A percentile compares a stretch with the other conserved stretches of the same genome.
These are phyloP conservation scores for Aspergillus funiculosus DNA, from an alignment of 495 filamentous ascomycete genomes.

Conservation along the genomic window DNA sequence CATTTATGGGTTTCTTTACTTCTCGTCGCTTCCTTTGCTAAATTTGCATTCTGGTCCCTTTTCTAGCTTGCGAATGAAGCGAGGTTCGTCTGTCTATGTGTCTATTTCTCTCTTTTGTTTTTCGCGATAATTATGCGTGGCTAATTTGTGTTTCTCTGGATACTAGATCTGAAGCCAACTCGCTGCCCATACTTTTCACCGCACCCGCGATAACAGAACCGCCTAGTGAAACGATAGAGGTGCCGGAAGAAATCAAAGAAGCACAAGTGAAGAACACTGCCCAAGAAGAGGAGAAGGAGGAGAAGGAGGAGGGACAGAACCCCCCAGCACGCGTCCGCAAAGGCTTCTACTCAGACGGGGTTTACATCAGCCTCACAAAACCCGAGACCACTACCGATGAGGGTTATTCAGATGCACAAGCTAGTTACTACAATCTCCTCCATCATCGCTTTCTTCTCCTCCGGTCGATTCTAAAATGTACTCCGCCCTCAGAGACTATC, in stretches of 20 bases:
- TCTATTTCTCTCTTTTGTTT: not conserved
- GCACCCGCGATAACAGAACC: conserved; percentile 38
- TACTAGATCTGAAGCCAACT: conserved; percentile 63
- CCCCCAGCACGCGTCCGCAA: not conserved
- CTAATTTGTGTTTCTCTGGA: conserved; percentile 9
- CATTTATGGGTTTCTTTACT: conserved; percentile 9
- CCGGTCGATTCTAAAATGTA: conserved; percentile 49
- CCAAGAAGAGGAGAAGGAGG: not conserved
- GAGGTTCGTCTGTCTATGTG: conserved; percentile 5
- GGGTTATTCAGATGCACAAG: conserved; percentile 44
- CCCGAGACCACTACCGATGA: conserved; percentile 9
- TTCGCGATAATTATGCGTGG: not conserved
- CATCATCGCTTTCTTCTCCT: conserved; percentile 54
- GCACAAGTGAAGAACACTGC: not conserved
- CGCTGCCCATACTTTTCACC: conserved; percentile 60
- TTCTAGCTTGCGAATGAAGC: conserved; percentile 9
- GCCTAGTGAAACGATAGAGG: not conserved
- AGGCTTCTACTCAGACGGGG: conserved; percentile 20
- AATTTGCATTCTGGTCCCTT: conserved; percentile 24
- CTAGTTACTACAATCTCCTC: conserved; percentile 58
- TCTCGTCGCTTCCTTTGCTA: conserved; percentile 19
- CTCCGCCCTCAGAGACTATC: conserved; percentile 47
- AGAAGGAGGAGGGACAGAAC: not conserved
- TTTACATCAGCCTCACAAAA: conserved; percentile 39
- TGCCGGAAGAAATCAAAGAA: not conserved